Evolutionary conservation across 2,329 filamentous ascomycete species (phyloP).

Genomic region (Corinectria fuckeliana): DNA sequence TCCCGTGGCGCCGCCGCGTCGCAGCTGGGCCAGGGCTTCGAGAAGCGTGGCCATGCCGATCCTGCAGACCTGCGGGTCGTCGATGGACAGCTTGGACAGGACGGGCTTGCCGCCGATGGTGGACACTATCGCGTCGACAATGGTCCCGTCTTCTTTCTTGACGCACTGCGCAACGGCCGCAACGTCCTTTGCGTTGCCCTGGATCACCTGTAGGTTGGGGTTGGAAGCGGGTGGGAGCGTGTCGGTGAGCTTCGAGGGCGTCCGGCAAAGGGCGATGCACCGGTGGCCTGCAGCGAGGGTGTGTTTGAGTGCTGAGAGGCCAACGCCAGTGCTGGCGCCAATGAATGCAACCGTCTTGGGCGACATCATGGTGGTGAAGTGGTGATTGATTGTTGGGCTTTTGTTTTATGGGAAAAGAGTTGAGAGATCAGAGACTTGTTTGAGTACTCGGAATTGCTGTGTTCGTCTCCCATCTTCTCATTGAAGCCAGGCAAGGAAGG

Average conservation of each 20-base stretch:
- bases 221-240: conserved; percentile 40
- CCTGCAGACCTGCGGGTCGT: conserved; percentile 57
- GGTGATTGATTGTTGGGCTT: neutral
- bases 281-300: conserved; percentile 53
- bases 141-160: conserved; percentile 30
- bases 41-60: conserved; percentile 52
- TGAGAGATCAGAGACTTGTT: too few species aligned
- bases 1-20: conserved; percentile 35
- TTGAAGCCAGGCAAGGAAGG: neutral
- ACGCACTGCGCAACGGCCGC: conserved; percentile 47
- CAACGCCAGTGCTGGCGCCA: conserved; percentile 59
- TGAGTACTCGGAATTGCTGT: neutral
- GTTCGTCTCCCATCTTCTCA: neutral
- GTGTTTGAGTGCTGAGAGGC: conserved; percentile 53
- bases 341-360: conserved; percentile 56
- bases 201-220: conserved; percentile 50
- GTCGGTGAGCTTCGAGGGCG: conserved; percentile 54
- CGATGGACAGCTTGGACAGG: conserved; percentile 44
- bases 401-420: neutral
- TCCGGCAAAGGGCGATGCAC: conserved; percentile 58
- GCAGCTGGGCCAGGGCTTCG: conserved; percentile 43
- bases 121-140: conserved; percentile 55
- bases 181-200: conserved; percentile 56
- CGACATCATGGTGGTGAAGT: conserved; percentile 13
- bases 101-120: conserved; percentile 51